Percentiles rank a stretch among this genome's conserved stretches.
These are phyloP conservation scores for Laburnicola sp. DNA, from an alignment of 2,329 filamentous ascomycete genomes.

Conservation along the genomic window DNA sequence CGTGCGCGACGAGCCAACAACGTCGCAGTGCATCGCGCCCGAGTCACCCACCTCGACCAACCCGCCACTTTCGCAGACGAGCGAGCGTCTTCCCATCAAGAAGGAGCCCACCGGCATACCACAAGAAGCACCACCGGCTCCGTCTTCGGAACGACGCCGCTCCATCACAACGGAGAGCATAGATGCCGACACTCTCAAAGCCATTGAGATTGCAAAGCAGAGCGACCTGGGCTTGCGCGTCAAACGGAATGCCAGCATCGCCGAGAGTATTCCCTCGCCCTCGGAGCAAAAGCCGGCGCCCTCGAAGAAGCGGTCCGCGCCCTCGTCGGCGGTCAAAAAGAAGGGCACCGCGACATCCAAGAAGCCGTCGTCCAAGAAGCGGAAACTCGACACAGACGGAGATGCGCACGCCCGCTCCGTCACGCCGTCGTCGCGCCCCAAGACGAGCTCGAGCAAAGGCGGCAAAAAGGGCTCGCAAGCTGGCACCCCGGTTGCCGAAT, in stretches of 20 bases:
- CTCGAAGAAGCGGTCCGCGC: slow-evolving; percentile 52
- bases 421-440: slow-evolving; percentile 49
- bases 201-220: slow-evolving; percentile 50
- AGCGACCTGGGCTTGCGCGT: slow-evolving; percentile 50
- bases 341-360: slow-evolving; percentile 51
- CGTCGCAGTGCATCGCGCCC: slow-evolving; percentile 33
- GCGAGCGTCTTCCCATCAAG: slow-evolving; percentile 41
- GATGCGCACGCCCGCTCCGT: slow-evolving; percentile 38
- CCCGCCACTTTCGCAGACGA: slow-evolving; percentile 11
- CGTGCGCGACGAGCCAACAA: slow-evolving; percentile 32
- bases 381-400: slow-evolving; percentile 46
- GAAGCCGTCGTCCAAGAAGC: slow-evolving; percentile 52
- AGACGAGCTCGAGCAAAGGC: slow-evolving; percentile 32
- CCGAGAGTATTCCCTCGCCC: slow-evolving; percentile 47
- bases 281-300: slow-evolving; percentile 43
- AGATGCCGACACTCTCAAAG: slow-evolving; percentile 48
- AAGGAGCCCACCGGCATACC: slow-evolving; percentile 47
- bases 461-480: slow-evolving; percentile 45
- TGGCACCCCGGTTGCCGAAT: slow-evolving; percentile 46
- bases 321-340: slow-evolving; percentile 47
- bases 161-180: slow-evolving; percentile 27
- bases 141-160: slow-evolving; percentile 23
- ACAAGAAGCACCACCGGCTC: slow-evolving; percentile 36
- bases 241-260: slow-evolving; percentile 39
- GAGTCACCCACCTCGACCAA: slow-evolving; percentile 17